phyloP scores from a whole-genome alignment of 257 asterid genomes.

The Plantago major region DNA sequence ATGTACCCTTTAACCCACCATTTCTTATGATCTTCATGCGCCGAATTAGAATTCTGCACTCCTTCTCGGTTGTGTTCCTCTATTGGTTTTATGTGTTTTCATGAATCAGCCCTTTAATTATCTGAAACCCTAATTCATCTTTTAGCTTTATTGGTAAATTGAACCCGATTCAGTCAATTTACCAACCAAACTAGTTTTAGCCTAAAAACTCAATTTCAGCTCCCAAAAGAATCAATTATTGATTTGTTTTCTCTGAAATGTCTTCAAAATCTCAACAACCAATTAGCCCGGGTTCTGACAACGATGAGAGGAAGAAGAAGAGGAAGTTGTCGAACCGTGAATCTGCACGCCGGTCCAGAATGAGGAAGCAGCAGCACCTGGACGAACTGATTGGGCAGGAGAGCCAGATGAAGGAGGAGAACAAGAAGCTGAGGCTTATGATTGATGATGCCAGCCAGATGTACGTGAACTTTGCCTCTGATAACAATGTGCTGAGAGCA shows the following conservation, averaged over 20 bases:
- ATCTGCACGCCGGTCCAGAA: conserved; percentile 52
- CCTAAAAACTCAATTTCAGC: neutral
- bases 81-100: conserved; percentile 63
- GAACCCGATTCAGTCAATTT: neutral
- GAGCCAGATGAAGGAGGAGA: conserved; percentile 40
- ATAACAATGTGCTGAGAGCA: conserved; percentile 66
- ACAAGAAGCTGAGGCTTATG: conserved; percentile 35
- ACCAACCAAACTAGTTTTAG: conserved; percentile 1
- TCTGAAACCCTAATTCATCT: neutral
- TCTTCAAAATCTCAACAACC: conserved; percentile 22
- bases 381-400: conserved; percentile 46
- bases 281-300: conserved; percentile 23
- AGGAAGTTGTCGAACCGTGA: conserved; percentile 51
- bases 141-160: neutral
- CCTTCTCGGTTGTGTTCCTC: conserved; percentile 72
- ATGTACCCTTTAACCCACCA: neutral
- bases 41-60: conserved; percentile 54
- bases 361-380: conserved; percentile 54
- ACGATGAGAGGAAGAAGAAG: conserved; percentile 53
- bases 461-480: conserved; percentile 29
- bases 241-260: conserved; percentile 10
- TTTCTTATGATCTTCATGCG: conserved; percentile 27
- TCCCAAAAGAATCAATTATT: neutral
- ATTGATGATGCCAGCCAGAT: conserved; percentile 41
- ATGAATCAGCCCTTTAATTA: conserved; percentile 17